Evolutionary conservation across 1,284 basidiomycete genomes (phyloP).

Genomic region (Tetrapyrgos nigripes): DNA sequence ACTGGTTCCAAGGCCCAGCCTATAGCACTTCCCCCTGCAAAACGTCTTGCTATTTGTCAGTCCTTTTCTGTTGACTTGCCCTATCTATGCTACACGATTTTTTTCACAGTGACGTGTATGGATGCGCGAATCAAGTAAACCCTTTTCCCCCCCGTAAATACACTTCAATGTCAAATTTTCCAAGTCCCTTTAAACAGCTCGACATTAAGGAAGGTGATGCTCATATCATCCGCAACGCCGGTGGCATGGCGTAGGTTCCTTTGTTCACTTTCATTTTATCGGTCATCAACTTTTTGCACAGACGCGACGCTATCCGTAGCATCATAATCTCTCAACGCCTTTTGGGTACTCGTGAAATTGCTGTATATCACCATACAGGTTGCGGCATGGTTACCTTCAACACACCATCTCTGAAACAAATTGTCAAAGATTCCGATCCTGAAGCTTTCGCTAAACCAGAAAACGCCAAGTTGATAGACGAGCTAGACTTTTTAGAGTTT

Average conservation of each 20-base stretch:
- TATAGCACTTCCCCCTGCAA: constrained; percentile 53
- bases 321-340: constrained; percentile 73
- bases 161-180: not conserved
- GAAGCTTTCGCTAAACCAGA: constrained; percentile 22
- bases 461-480: constrained; percentile 48
- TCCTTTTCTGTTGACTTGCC: constrained; percentile 4
- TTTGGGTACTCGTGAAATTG: constrained; percentile 71
- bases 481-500: constrained; percentile 68
- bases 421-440: constrained; percentile 57
- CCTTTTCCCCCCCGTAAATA: constrained; percentile 6
- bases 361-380: constrained; percentile 70
- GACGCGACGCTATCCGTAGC: constrained; percentile 62
- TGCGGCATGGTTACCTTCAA: constrained; percentile 73
- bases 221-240: constrained; percentile 74
- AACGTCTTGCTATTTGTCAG: constrained; percentile 55
- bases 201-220: constrained; percentile 71
- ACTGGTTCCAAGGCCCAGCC: not conserved
- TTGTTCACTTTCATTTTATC: not conserved
- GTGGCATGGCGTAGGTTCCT: constrained; percentile 60
- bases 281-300: not conserved
- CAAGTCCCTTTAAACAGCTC: constrained; percentile 61
- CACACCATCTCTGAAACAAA: constrained; percentile 50
- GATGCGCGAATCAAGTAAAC: constrained; percentile 62
- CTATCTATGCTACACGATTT: not conserved
- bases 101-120: constrained; percentile 68